These are phyloP conservation scores for Lodderomyces orthopsilosis DNA, from an alignment of 1,139 yeast genomes.

Conservation along the genomic window DNA sequence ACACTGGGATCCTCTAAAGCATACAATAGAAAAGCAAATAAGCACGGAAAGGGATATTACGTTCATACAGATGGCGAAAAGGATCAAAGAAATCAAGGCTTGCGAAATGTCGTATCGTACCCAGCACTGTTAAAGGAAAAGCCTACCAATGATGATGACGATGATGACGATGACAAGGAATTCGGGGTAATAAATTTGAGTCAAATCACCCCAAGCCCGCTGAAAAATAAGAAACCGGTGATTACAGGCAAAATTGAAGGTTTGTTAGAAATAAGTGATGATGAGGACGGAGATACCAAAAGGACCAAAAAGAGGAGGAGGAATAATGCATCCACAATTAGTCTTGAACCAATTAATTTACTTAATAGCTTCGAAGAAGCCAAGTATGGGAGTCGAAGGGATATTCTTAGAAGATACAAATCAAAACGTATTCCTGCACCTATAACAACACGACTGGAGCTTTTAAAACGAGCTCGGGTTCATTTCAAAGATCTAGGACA, in stretches of 20 bases:
- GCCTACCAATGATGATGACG: neutral
- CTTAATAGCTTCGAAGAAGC: conserved; percentile 13
- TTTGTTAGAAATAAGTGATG: conserved; percentile 11
- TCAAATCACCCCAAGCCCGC: conserved; percentile 3
- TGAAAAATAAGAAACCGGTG: neutral
- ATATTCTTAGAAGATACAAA: conserved; percentile 21
- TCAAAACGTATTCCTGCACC: conserved; percentile 25
- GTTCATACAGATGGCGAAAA: neutral
- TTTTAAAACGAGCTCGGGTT: conserved; percentile 25
- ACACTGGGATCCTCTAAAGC: neutral
- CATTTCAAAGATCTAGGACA: conserved; percentile 34
- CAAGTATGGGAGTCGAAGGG: conserved; percentile 16
- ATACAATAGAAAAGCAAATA: too few species aligned
- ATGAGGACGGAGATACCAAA: conserved; percentile 15
- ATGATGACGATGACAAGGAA: conserved; percentile 3
- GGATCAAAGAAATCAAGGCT: neutral
- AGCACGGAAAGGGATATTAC: too few species aligned
- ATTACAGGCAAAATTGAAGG: conserved; percentile 9
- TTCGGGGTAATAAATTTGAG: conserved; percentile 8
- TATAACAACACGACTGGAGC: conserved; percentile 21
- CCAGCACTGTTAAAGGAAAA: neutral
- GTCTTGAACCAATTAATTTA: conserved; percentile 8
- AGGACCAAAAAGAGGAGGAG: neutral
- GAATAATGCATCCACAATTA: neutral
- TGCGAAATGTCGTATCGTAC: neutral